Evolutionary conservation across 495 filamentous ascomycete species (phyloP).

Genomic region (Apiosordaria backusii): DNA sequence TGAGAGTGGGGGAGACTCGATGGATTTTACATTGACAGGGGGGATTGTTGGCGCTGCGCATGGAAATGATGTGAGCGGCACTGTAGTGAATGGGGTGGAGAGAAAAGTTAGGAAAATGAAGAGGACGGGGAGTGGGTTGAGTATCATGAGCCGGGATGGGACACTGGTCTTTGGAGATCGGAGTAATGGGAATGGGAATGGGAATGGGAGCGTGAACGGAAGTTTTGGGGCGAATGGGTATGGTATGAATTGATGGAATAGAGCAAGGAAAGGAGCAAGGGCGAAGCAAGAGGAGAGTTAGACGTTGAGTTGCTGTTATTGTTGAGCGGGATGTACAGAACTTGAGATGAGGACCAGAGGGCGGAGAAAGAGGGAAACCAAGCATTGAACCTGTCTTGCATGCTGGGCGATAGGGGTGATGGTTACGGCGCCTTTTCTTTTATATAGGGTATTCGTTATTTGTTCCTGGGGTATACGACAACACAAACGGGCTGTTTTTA

Average conservation of each 20-base stretch:
- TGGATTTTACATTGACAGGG: neutral
- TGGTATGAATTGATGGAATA: neutral
- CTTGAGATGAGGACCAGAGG: too few relatives aligned
- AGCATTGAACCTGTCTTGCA: too few relatives aligned
- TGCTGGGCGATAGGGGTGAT: too few relatives aligned
- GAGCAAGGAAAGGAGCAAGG: neutral
- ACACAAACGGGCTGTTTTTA: too few relatives aligned
- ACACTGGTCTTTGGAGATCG: neutral
- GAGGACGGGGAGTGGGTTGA: conserved; percentile 4
- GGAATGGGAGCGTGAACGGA: neutral
- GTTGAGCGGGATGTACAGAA: too few relatives aligned
- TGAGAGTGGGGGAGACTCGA: neutral
- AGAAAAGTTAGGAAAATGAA: neutral
- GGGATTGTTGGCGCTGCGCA: neutral
- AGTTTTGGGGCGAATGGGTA: neutral
- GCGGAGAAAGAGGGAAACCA: too few relatives aligned
- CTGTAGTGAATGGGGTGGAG: neutral
- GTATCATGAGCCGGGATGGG: neutral
- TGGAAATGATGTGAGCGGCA: neutral
- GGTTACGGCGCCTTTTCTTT: too few relatives aligned
- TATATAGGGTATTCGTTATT: too few relatives aligned
- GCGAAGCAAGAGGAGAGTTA: too few relatives aligned
- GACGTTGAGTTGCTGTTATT: too few relatives aligned
- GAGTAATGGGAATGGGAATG: conserved; percentile 1
- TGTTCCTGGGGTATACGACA: too few relatives aligned